A percentile compares a stretch with the other conserved stretches of the same genome.
Evolutionary conservation across 2,329 filamentous ascomycete species (phyloP).

Genomic region (Elsinoe australis): DNA sequence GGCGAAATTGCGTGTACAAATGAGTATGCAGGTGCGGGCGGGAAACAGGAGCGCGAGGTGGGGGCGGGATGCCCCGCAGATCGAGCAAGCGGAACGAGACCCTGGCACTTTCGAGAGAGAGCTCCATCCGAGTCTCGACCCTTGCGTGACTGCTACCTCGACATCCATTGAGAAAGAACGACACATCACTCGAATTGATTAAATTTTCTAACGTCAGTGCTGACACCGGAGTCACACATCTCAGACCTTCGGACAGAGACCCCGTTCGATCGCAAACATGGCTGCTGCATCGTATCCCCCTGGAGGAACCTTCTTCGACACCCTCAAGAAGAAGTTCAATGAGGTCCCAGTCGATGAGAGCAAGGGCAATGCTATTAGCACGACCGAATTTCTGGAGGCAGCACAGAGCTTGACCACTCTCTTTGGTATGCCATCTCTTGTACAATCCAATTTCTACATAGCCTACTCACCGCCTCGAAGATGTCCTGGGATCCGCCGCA

Average conservation of each 20-base stretch:
- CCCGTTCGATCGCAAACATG: conserved; percentile 15
- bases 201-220: no score
- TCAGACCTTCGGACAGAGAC: neutral
- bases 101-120: no score
- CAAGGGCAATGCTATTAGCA: conserved; percentile 70
- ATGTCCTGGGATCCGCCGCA: conserved; percentile 59
- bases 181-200: no score
- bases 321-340: conserved; percentile 72
- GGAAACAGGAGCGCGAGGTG: no score
- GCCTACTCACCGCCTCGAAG: conserved; percentile 30
- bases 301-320: conserved; percentile 76
- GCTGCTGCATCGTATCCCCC: conserved; percentile 41
- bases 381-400: conserved; percentile 83
- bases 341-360: conserved; percentile 69
- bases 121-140: no score
- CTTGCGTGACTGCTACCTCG: no score
- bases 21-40: no score
- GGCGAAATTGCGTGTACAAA: no score
- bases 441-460: neutral
- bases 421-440: conserved; percentile 55
- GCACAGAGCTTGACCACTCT: conserved; percentile 78
- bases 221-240: no score
- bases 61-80: no score
- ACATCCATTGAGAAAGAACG: no score
- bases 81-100: no score